Evolutionary conservation across 257 asterid genomes (phyloP), one percentile per base, ranked within the genome.

Genomic region (Lavandula angustifolia): DNA sequence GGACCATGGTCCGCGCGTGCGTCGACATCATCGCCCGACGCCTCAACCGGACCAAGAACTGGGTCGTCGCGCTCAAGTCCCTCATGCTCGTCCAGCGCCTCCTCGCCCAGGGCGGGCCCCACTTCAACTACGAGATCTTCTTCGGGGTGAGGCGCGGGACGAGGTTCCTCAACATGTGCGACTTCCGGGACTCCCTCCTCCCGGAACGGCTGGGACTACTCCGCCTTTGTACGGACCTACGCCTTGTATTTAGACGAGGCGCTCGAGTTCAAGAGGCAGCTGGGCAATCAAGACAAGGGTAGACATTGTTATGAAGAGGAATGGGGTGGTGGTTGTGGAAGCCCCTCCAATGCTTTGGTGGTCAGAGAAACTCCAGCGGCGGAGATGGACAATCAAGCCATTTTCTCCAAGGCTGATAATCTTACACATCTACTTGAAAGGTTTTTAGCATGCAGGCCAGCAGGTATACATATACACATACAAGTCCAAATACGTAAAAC

Each of bases 21-120:
- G 76, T 90, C 13, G n/a, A 13, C 69, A 75, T 79, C 66, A 81
- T 90, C 31, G 83, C 89, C 9, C 69, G 77, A 14, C 94, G 99
- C 59, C 92, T 94, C 31, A 78, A 79, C 84, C 82, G 80, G 82
- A 94, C 99, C 60, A 86, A 65, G 70, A 87, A 87, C 44, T 94
- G 99, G 97, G 85, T 80, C 3, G 99, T 94, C 40, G 99, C 99
- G 0, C 65, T 94, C 3, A 94, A 94, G 61, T 7, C 94, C 0
- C 85, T 94, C 54, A 79, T 94, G 92, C 78, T 94, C 66, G 51
- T 84, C 46, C 96, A 86, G 5, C 86, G 96, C 63, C 75, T 94
- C 68, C 82, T 94, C 18, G 27, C 73, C 0, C 84, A 86, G 9
- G 97, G 96, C 0, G 85, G 83, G 64, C 70, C 68, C 0, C 35